Evolutionary conservation across 768 basidiomycete species (phyloP).

Genomic region (Wakefieldia striispora): DNA sequence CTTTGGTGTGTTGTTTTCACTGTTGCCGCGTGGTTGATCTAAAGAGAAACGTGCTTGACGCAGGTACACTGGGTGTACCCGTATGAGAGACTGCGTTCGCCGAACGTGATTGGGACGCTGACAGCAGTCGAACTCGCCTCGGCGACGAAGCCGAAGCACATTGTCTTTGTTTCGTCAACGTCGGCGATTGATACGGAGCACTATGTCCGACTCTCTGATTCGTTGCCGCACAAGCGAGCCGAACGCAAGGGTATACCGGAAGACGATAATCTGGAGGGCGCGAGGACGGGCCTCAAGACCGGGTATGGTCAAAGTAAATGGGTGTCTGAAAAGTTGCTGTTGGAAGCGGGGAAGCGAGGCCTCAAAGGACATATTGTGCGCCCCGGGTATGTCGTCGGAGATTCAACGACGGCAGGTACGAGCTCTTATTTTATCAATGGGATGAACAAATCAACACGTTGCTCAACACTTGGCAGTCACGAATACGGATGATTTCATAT

Average conservation of each 20-base stretch:
- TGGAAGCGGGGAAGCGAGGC: conserved; percentile 87
- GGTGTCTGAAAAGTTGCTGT: conserved; percentile 94
- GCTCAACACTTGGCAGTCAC: conserved; percentile 56
- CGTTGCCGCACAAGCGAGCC: conserved; percentile 41
- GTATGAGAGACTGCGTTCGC: conserved; percentile 85
- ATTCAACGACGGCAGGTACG: conserved; percentile 83
- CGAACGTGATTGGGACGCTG: conserved; percentile 92
- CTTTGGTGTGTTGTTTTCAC: conserved; percentile 62
- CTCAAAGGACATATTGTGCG: conserved; percentile 83
- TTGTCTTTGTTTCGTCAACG: conserved; percentile 94
- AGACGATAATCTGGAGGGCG: conserved; percentile 84
- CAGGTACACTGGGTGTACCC: conserved; percentile 99
- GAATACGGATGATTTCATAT: conserved; percentile 98
- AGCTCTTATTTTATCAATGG: too few relatives aligned
- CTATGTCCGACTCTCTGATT: conserved; percentile 86
- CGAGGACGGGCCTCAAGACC: conserved; percentile 68
- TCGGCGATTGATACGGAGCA: conserved; percentile 91
- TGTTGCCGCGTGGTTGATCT: not conserved
- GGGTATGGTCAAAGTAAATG: conserved; percentile 99
- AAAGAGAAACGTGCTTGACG: not conserved
- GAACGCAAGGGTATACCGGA: conserved; percentile 75
- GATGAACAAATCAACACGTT: too few relatives aligned
- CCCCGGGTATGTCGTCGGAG: conserved; percentile 95
- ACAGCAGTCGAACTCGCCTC: conserved; percentile 79
- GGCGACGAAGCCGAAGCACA: conserved; percentile 65